A percentile compares a stretch with the other conserved stretches of the same genome.
phyloP scores from a whole-genome alignment of 768 basidiomycete genomes.

The Pleurotus pulmonarius region DNA sequence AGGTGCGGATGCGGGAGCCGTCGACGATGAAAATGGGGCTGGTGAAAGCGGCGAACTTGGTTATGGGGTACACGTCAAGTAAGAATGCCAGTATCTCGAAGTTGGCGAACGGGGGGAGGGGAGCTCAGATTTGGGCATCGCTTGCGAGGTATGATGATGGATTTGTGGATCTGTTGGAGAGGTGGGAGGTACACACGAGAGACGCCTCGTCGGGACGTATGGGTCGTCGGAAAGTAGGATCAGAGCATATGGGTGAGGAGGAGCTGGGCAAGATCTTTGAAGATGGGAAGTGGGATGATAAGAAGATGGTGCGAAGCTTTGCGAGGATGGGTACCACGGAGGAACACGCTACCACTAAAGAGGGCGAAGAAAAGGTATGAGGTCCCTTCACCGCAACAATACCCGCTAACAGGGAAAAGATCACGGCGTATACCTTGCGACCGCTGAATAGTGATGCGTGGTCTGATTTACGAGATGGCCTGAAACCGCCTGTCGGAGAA shows the following conservation, averaged over 20 bases:
- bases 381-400: neutral
- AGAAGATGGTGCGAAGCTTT: conserved; percentile 79
- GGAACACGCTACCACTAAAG: conserved; percentile 24
- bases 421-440: conserved; percentile 40
- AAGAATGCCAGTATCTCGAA: conserved; percentile 25
- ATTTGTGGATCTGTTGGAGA: conserved; percentile 59
- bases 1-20: conserved; percentile 56
- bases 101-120: conserved; percentile 20
- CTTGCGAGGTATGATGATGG: conserved; percentile 78
- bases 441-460: conserved; percentile 42
- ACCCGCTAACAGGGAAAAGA: conserved; percentile 18
- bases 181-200: conserved; percentile 56
- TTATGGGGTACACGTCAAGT: conserved; percentile 42
- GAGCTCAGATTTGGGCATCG: conserved; percentile 61
- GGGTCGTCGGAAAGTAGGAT: conserved; percentile 29
- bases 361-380: conserved; percentile 30
- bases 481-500: conserved; percentile 18
- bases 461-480: conserved; percentile 33
- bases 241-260: conserved; percentile 32
- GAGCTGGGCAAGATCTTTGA: conserved; percentile 40
- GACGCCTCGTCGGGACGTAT: conserved; percentile 29
- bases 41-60: conserved; percentile 51
- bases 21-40: conserved; percentile 47
- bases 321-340: conserved; percentile 50
- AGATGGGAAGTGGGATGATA: conserved; percentile 61